Percentiles rank a stretch among this genome's conserved stretches.
Evolutionary conservation across 306 rosid species (phyloP).

Genomic region (Potentilla sterilis): DNA sequence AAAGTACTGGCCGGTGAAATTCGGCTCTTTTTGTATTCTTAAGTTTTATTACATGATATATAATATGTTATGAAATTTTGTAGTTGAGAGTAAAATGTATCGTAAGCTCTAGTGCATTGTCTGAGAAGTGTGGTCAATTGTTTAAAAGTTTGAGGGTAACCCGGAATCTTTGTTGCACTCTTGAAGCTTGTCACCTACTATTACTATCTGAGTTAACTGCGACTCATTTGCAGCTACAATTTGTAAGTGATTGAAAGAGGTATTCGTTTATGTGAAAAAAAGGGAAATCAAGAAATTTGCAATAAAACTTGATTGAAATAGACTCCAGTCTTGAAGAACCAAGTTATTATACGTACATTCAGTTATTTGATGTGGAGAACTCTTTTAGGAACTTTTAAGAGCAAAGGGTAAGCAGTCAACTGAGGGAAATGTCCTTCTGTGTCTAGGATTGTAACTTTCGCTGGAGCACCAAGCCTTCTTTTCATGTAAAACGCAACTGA

Average conservation of each 20-base stretch:
- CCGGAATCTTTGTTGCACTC: not conserved
- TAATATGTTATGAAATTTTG: not conserved
- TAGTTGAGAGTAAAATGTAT: not conserved
- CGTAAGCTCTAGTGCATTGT: not conserved
- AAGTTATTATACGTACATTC: not conserved
- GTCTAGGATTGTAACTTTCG: slow-evolving; percentile 35
- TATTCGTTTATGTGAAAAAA: too few relatives aligned
- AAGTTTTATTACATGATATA: not conserved
- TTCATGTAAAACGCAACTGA: slow-evolving; percentile 41
- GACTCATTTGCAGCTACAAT: not conserved
- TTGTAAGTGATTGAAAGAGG: not conserved
- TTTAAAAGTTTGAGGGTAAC: not conserved
- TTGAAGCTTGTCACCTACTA: not conserved
- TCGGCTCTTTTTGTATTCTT: not conserved
- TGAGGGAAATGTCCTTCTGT: slow-evolving; percentile 50
- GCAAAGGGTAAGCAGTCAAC: slow-evolving; percentile 38
- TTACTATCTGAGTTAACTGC: not conserved
- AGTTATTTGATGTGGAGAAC: slow-evolving; percentile 4
- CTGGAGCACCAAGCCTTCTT: slow-evolving; percentile 23
- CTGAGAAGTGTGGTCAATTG: not conserved
- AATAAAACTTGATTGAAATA: not conserved
- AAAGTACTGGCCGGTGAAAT: not conserved
- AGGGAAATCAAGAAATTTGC: not conserved
- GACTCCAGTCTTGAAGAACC: not conserved
- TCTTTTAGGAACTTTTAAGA: slow-evolving; percentile 29